Evolutionary conservation across 352 stramenopile genomes (phyloP), one percentile per base, ranked within the genome.

Genomic region (Phytophthora podocarpi): DNA sequence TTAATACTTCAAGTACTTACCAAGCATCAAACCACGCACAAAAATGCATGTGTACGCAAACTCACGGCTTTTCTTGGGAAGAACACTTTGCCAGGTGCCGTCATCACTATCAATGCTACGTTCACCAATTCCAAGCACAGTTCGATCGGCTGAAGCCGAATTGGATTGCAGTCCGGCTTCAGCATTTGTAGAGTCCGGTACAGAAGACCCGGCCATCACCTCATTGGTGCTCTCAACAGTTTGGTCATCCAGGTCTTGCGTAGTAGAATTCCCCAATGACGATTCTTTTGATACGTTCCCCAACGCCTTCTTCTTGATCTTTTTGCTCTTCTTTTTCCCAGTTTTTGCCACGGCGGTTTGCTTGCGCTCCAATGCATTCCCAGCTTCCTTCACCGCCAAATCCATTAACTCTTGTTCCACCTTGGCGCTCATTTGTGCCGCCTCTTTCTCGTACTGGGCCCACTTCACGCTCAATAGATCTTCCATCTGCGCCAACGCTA

Each of bases 321-420:
- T 86, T 40, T 78, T 79, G 24, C 37, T 73, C 18, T 86, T 80
- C 52, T 68, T 82, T 50, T 74, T 80, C 4, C 26, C 56, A 32
- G 41, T 72, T 42, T 77, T 82, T 3, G 20, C 12, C 16, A 24
- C 20, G 13, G 20, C 12, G 6, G 18, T 27, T 11, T 60, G 46
- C 12, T 51, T 70, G 2, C 21, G n/a, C 27, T 49, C 36, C 21
- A 32, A 43, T 36, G 18, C 40, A 20, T 35, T 30, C 32, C 65
- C 34, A 15, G 32, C 18, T 37, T 72, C 60, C 15, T 70, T 59
- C 20, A 47, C 21, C 28, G 21, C 56, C 47, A 66, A 28, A 26
- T 54, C 47, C 41, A 69, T 23, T 27, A 78, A 47, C 18, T 84
- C 66, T 56, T 69, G 47, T 43, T 70, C 69, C 12, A 66, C 15